Base-by-base conservation (phyloP, 106 monocot species). In the Acorus gramineus region DNA sequence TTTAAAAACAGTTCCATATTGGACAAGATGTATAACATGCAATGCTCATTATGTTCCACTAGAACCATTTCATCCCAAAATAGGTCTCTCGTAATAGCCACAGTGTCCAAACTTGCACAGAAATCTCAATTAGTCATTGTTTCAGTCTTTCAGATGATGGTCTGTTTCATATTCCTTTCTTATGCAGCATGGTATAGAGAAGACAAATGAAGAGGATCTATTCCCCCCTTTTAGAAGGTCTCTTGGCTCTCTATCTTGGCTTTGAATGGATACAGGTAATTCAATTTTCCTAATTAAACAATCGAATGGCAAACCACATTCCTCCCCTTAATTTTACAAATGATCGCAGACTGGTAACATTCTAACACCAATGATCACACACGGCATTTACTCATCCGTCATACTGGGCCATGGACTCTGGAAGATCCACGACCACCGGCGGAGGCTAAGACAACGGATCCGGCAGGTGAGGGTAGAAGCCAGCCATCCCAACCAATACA, bases 291-390 rank as follows among this genome's bases (percentile, higher is more conserved):
- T 28, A 28, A 28, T 28, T 28, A 28, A 28, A 28, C 28, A 28
- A 28, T 28, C 28, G 28, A 28, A 28, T 1, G 28, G 28, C 28
- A 0, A 28, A 28, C 1, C 28, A 28, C 28, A 28, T 28, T 28
- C 28, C 28, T 28, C 28, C 1, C 28, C 28, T 28, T 28, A 28
- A 28, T 28, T 28, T 7, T 59, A 66, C 13, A 65, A 10, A 69
- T 73, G 56, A 62, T 57, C 79, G 61, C 81, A 94, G 94, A 95
- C 94, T 11, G 94, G 78, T 67, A 90, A 95, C 63, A 77, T 90
- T 50, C 79, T 95, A n/a, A 74, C 86, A 4, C 90, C 89, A 4
- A 90, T 90, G 89, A 95, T 95, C 49, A 95, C 90, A n/a, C 94
- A 95, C 68, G 90, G 90, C 4, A 95, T 95, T 56, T 90, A 95